phyloP scores from a whole-genome alignment of 208 protist species.

The Wallacemonas sp. region DNA sequence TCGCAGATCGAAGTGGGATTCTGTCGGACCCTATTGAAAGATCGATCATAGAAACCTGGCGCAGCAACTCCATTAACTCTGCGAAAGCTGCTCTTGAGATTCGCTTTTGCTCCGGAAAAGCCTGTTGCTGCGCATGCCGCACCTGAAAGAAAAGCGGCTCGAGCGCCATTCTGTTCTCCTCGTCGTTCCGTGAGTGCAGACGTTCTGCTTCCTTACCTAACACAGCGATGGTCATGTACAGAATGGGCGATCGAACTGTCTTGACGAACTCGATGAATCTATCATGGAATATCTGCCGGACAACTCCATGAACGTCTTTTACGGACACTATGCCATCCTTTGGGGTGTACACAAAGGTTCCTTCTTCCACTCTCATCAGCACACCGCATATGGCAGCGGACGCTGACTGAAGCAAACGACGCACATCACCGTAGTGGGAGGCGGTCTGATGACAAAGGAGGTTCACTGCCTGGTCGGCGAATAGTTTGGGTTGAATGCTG shows the following conservation, averaged over 20 bases:
- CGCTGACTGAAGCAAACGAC: conserved; percentile 78
- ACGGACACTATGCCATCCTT: conserved; percentile 69
- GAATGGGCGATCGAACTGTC: conserved; percentile 50
- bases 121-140: background rate
- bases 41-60: conserved; percentile 80
- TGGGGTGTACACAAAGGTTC: conserved; percentile 15
- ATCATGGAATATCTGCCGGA: conserved; percentile 88
- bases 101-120: background rate
- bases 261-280: conserved; percentile 87
- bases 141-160: conserved; percentile 43
- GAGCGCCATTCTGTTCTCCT: conserved; percentile 53
- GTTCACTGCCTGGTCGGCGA: conserved; percentile 75
- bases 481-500: conserved; percentile 68
- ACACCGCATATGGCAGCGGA: conserved; percentile 82
- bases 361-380: conserved; percentile 76
- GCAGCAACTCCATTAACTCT: conserved; percentile 70
- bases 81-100: conserved; percentile 35
- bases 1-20: conserved; percentile 51
- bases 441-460: conserved; percentile 84
- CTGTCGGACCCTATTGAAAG: conserved; percentile 73
- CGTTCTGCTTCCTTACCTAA: conserved; percentile 69
- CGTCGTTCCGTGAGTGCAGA: conserved; percentile 37
- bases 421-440: conserved; percentile 88
- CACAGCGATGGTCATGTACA: conserved; percentile 70
- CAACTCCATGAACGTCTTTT: conserved; percentile 70